These are phyloP conservation scores for Alloteropsis semialata DNA, from an alignment of 176 grass and related monocot species.

Conservation along the genomic window DNA sequence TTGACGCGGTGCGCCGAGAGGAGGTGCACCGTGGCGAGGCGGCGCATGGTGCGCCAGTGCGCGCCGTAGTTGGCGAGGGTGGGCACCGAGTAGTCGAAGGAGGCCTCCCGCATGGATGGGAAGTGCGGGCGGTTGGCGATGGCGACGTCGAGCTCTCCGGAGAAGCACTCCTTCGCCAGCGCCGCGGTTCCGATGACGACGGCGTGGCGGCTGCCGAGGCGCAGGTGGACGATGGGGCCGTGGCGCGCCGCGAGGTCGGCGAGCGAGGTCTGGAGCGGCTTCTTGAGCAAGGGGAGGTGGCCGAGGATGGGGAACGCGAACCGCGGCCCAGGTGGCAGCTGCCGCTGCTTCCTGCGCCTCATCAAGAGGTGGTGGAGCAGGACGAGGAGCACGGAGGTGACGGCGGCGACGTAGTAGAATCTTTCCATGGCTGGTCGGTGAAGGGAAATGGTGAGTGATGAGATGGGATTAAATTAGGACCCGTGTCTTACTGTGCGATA, in stretches of 20 bases:
- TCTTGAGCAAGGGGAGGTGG: slow-evolving; percentile 57
- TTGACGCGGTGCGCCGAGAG: slow-evolving; percentile 37
- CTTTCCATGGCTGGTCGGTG: background rate
- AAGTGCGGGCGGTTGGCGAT: slow-evolving; percentile 61
- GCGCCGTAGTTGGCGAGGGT: slow-evolving; percentile 35
- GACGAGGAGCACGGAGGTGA: background rate
- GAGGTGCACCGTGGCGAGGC: slow-evolving; percentile 49
- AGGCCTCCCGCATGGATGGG: slow-evolving; percentile 24
- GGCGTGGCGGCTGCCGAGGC: slow-evolving; percentile 36
- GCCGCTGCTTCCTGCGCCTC: background rate
- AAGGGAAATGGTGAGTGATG: background rate
- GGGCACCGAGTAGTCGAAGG: slow-evolving; percentile 40
- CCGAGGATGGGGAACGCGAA: slow-evolving; percentile 34
- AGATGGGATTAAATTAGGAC: background rate
- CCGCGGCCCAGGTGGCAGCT: slow-evolving; percentile 13
- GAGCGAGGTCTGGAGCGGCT: slow-evolving; percentile 40
- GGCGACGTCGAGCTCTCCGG: slow-evolving; percentile 36
- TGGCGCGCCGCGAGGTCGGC: slow-evolving; percentile 24
- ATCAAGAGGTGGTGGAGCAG: background rate
- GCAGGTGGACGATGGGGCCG: slow-evolving; percentile 46
- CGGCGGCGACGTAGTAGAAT: background rate
- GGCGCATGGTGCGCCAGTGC: slow-evolving; percentile 55
- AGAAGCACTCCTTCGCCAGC: slow-evolving; percentile 47
- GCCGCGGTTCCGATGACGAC: slow-evolving; percentile 42
- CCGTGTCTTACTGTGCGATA: background rate